A percentile compares a stretch with the other conserved stretches of the same genome.
Evolutionary conservation across 805 yeast genomes (phyloP).

Genomic region (Candida nitratophila): DNA sequence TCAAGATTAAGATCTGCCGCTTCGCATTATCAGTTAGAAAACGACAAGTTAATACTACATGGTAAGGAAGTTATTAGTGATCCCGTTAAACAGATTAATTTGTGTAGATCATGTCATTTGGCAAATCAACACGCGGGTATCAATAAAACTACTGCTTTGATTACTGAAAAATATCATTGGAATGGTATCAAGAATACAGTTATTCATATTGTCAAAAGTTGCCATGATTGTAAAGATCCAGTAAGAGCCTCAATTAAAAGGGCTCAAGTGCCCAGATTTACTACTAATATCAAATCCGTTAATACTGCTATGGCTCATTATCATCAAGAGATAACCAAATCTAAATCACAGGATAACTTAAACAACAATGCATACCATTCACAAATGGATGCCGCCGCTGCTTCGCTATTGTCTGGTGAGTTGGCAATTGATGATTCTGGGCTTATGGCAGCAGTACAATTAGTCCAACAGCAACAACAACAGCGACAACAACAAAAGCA

Average conservation of each 20-base stretch:
- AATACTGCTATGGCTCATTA: neutral
- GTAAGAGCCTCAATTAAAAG: constrained; percentile 11
- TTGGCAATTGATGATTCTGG: constrained; percentile 29
- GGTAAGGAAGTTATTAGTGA: constrained; percentile 82
- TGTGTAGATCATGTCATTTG: constrained; percentile 65
- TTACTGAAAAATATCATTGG: constrained; percentile 86
- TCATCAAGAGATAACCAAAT: neutral
- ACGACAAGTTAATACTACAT: constrained; percentile 69
- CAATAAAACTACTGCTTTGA: constrained; percentile 72
- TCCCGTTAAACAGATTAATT: constrained; percentile 63
- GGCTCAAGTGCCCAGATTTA: constrained; percentile 7
- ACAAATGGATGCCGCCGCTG: constrained; percentile 1
- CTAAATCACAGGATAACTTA: neutral
- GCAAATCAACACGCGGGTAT: constrained; percentile 72
- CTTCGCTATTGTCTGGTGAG: constrained; percentile 23
- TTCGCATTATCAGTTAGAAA: constrained; percentile 62
- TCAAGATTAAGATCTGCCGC: constrained; percentile 79
- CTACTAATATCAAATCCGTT: neutral
- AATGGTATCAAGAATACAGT: constrained; percentile 84
- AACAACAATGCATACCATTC: neutral
- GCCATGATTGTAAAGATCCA: constrained; percentile 63
- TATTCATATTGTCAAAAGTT: constrained; percentile 66
- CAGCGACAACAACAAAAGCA: constrained; percentile 6
- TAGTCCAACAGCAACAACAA: constrained; percentile 33
- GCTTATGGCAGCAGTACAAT: constrained; percentile 54